Base-by-base conservation (phyloP, 371 early-diverging fungal genomes). In the Mortierella sp. region DNA sequence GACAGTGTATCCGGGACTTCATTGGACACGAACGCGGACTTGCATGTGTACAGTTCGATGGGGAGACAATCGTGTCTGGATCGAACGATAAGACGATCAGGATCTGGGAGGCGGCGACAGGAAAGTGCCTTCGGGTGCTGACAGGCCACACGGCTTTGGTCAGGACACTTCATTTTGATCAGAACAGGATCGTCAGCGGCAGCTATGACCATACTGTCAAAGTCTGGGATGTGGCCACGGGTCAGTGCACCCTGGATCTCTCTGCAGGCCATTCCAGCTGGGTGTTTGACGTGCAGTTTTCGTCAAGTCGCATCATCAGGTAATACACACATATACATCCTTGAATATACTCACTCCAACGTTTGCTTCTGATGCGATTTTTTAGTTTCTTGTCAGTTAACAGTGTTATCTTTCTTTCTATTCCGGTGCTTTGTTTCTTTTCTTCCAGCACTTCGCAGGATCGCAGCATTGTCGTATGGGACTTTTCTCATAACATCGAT, bases 131-230 rank as follows among this genome's bases (percentile, higher is more conserved):
- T 0, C 73, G 82, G 53, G 91, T 92, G 26, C 83, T 98, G 50
- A 78, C 80, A 55, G 96, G 94, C 11, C 99, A 99, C 81, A 88
- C 87, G 17, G 93, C 93, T 39, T 81, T 98, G 30, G 99, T 99
- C 14, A 87, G 97, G 41, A 98, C 97, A 14, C 82, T 99, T 34
- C 92, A 92, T 48, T 92, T 87, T 60, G 81, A 81, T 11, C 84
- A 88, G 11, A 81, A 87, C 39, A 82, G 82, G 37, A 84, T 95
- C 32, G 93, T 95, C 9, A 87, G 88, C 15, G 95, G 96, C 6
- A 87, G 90, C 8, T 97, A 98, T 76, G 99, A 99, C 81, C 94
- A 95, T 65, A 90, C 94, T 3, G 91, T 99, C 55, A 97, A 96
- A 69, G 93, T 99, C 41, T 99, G 97, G 95, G 94, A 97, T 76